Evolutionary conservation across 371 early-diverging fungal species (phyloP), one percentile per base, ranked within the genome.

Genomic region (Circinella minor): DNA sequence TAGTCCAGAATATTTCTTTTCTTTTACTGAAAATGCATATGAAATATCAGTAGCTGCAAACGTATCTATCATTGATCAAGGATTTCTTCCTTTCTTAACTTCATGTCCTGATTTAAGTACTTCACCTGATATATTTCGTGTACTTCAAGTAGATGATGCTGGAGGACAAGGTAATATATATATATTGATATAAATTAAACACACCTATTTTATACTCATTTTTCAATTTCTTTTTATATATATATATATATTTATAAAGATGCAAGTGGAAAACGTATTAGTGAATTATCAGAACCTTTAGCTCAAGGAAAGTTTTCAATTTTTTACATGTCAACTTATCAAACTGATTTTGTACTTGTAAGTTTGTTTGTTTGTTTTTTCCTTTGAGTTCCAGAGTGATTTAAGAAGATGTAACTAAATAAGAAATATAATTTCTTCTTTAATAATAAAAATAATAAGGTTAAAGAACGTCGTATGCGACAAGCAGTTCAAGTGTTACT

Each of bases 301-400:
- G 90, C 92, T 65, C 80, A 85, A 65, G 88, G 86, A 49, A 89
- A 90, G 20, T 88, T 89, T 38, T 88, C 89, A 4, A 86, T 89
- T 61, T 89, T 89, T 69, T 89, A 88, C 76, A 88, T 90, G 81
- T 88, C 88, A 13, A 92, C 91, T 1, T 92, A 91, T 75, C 90
- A 91, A 77, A 92, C 91, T 4, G 92, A 92, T 61, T 87, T 89
- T 69, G 83, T 92, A 20, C 85, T 92, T 84, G 91, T 90, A 82
- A 81, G 70, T 51, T 47, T 27, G 27, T 27, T 27, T 27, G 27
- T 27, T 27, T 27, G 27, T 27, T 60, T 6, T n/a, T 38, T 36
- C 48, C 15, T 17, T 51, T 27, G 2, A 27, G 27, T 27, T 27
- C 27, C 27, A 27, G 27, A 27, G 2, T 27, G 27, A 27, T 27